Base-by-base conservation (phyloP, 192 early-diverging fungal species). In the Dimargaris cristalligena region DNA sequence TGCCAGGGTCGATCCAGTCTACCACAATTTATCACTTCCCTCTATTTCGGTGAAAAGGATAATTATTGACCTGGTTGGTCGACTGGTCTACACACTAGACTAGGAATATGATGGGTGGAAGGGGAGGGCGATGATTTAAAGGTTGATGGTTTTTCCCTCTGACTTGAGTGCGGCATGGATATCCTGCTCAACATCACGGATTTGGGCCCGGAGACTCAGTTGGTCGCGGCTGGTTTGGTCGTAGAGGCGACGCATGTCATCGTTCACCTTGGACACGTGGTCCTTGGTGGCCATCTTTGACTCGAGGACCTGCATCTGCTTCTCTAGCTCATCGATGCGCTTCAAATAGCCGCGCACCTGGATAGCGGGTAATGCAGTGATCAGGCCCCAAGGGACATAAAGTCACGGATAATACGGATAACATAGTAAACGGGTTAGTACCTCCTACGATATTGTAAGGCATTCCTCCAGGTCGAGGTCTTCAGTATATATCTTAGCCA, bases 181-280 rank as follows among this genome's bases (percentile, higher is more conserved):
- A n/a, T 57, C 55, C 16, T 25, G 55, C 35, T 57, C 55, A 13
- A 57, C 55, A n/a, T 57, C 55, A 4, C 55, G 55, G 10, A 57
- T 32, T n/a, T 57, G 55, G 55, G 55, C 30, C 9, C 55, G 55
- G 22, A 57, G 55, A 26, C 55, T 57, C 14, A 57, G 55, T 34
- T 57, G 55, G 22, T 57, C 55, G 22, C 55, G 55, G 22, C 55
- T 57, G 33, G n/a, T 30, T 34, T 57, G 55, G 34, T 57, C 55
- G 55, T 57, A 57, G n/a, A 57, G 33, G 10, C 32, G 26, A 26
- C 55, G 55, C 33, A 35, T 23, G 33, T 57, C 55, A n/a, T 57
- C 33, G 3, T 30, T 25, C 55, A 57, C 10, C n/a, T 57, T 57
- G n/a, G 18, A 16, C 55, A 57, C 34, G 55, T 57, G 13, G 20